These are phyloP conservation scores for Ilyonectria robusta DNA, from an alignment of 2,329 filamentous ascomycete species.

Conservation along the genomic window DNA sequence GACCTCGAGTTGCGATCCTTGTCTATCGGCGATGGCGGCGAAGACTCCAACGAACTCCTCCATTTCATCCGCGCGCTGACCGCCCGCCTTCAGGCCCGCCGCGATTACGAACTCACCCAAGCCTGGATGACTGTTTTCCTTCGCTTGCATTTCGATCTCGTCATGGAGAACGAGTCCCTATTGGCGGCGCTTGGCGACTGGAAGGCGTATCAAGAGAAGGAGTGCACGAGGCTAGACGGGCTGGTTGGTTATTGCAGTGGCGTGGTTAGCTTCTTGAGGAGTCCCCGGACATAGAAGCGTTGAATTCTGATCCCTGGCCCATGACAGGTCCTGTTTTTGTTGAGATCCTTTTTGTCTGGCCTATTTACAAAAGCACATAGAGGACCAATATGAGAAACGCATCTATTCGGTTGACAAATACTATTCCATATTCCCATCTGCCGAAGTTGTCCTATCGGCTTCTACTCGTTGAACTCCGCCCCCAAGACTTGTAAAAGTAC, in stretches of 20 bases:
- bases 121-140: constrained; percentile 98
- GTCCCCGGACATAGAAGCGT: constrained; percentile 63
- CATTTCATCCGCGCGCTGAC: constrained; percentile 89
- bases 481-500: constrained; percentile 35
- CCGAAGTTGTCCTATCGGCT: constrained; percentile 25
- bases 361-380: neutral
- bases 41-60: constrained; percentile 77
- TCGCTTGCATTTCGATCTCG: constrained; percentile 77
- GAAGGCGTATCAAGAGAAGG: constrained; percentile 79
- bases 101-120: constrained; percentile 94
- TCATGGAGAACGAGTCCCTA: constrained; percentile 67
- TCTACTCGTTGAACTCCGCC: constrained; percentile 33
- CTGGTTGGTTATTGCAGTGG: constrained; percentile 91
- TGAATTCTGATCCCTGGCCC: constrained; percentile 12
- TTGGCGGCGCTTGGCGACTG: constrained; percentile 75
- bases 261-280: constrained; percentile 85
- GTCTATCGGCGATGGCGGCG: constrained; percentile 60
- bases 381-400: constrained; percentile 22
- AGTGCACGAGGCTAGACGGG: constrained; percentile 78
- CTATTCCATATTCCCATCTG: constrained; percentile 32
- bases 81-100: constrained; percentile 74
- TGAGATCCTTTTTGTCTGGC: neutral
- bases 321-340: constrained; percentile 1
- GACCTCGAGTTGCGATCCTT: constrained; percentile 94
- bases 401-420: constrained; percentile 35